Evolutionary conservation across 352 stramenopile species (phyloP).

Genomic region (Phytophthora idaei): DNA sequence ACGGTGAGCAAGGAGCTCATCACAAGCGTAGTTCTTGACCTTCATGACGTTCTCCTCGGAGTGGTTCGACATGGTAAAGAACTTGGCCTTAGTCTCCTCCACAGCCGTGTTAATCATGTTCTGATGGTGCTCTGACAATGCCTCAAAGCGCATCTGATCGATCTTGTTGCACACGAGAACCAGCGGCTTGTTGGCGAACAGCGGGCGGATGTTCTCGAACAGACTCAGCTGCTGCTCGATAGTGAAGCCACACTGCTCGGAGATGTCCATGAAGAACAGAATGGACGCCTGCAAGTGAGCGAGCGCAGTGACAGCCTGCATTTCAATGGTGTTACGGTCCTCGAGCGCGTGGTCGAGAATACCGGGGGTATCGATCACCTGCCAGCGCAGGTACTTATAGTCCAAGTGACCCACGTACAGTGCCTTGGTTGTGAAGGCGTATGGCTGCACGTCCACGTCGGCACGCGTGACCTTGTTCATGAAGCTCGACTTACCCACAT

Average conservation of each 20-base stretch:
- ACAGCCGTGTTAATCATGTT: slow-evolving; percentile 83
- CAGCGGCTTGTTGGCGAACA: slow-evolving; percentile 99
- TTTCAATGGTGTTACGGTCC: slow-evolving; percentile 99
- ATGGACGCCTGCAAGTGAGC: slow-evolving; percentile 99
- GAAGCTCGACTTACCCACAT: slow-evolving; percentile 99
- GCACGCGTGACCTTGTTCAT: slow-evolving; percentile 99
- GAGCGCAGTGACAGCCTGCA: slow-evolving; percentile 99
- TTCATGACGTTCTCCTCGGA: slow-evolving; percentile 97
- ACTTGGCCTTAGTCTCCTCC: slow-evolving; percentile 81
- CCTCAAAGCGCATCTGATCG: slow-evolving; percentile 96
- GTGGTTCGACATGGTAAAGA: slow-evolving; percentile 99
- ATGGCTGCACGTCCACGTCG: slow-evolving; percentile 99
- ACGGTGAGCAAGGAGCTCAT: slow-evolving; percentile 94
- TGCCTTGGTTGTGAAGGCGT: slow-evolving; percentile 99
- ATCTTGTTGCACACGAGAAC: slow-evolving; percentile 99
- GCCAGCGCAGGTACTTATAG: slow-evolving; percentile 99
- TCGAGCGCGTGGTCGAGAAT: slow-evolving; percentile 99
- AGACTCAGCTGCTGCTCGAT: slow-evolving; percentile 98
- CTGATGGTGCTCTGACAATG: slow-evolving; percentile 78
- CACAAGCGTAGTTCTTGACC: slow-evolving; percentile 95
- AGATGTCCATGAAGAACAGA: slow-evolving; percentile 99
- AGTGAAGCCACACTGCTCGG: slow-evolving; percentile 99
- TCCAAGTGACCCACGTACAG: slow-evolving; percentile 99
- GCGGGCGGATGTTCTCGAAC: slow-evolving; percentile 97
- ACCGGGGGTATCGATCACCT: slow-evolving; percentile 99